A percentile compares a stretch with the other conserved stretches of the same genome.
These are phyloP conservation scores for Xylaria venustula DNA, from an alignment of 495 filamentous ascomycete species.

Conservation along the genomic window DNA sequence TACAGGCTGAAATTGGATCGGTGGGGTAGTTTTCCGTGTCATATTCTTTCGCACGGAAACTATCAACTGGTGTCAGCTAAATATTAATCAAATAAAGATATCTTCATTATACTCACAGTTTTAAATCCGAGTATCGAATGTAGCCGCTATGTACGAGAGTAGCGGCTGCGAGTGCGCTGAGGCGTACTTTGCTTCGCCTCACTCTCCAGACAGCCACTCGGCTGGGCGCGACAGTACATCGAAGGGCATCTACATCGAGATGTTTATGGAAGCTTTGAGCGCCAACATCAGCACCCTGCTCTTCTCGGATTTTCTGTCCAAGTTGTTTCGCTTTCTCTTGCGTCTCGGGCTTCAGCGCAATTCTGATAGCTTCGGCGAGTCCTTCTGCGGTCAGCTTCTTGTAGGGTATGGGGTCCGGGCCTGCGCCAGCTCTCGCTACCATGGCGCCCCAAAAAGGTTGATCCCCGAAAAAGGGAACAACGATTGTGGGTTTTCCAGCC, in stretches of 20 bases:
- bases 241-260: conserved; percentile 57
- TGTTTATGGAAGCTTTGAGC: conserved; percentile 69
- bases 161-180: conserved; percentile 69
- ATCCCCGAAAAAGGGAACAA: conserved; percentile 85
- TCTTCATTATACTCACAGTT: conserved; percentile 53
- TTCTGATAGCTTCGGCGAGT: conserved; percentile 60
- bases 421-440: conserved; percentile 69
- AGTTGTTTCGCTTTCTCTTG: conserved; percentile 56
- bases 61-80: conserved; percentile 31
- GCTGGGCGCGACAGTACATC: conserved; percentile 63
- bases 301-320: conserved; percentile 59
- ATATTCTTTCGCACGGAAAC: conserved; percentile 66
- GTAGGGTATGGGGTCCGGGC: conserved; percentile 68
- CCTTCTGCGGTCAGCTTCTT: conserved; percentile 63
- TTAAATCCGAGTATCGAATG: conserved; percentile 62
- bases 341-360: conserved; percentile 57
- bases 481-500: conserved; percentile 65
- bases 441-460: conserved; percentile 83
- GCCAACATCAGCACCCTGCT: conserved; percentile 62
- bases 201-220: conserved; percentile 70
- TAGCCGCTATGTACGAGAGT: conserved; percentile 61
- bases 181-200: conserved; percentile 57
- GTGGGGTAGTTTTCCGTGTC: conserved; percentile 69
- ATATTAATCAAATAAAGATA: neutral
- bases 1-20: conserved; percentile 69